Conservation (phyloP, 192 early-diverging fungal species). For the Entomortierella chlamydospora region DNA sequence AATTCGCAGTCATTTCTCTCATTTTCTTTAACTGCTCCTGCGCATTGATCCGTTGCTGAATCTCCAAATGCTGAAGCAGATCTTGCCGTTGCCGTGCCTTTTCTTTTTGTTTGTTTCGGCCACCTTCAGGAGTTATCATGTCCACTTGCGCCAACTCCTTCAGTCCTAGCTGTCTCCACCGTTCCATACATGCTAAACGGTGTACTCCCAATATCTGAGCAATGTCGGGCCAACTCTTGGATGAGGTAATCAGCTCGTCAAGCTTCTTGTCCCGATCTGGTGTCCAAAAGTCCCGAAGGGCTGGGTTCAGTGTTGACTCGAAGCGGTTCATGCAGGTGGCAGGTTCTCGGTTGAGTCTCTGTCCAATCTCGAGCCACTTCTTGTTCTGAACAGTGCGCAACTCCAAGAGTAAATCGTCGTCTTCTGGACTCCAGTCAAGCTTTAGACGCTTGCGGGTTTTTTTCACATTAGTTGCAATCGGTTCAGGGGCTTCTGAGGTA, state of each 20-base stretch:
- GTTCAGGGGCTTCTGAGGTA: background rate
- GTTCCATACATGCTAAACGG: conserved; percentile 37
- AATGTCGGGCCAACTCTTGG: conserved; percentile 31
- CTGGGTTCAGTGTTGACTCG: conserved; percentile 29
- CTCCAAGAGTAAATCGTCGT: conserved; percentile 13
- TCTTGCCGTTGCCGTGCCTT: background rate
- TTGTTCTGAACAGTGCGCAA: conserved; percentile 20
- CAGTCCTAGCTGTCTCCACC: conserved; percentile 17
- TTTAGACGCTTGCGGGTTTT: conserved; percentile 9
- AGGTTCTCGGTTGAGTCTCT: conserved; percentile 17
- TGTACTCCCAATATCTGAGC: conserved; percentile 18
- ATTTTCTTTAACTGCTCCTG: conserved; percentile 9
- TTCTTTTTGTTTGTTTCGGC: background rate
- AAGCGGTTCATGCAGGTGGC: conserved; percentile 40
- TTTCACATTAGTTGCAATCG: background rate
- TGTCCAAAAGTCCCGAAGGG: conserved; percentile 26
- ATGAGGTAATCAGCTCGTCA: conserved; percentile 2
- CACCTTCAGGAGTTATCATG: background rate
- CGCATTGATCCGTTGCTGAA: background rate
- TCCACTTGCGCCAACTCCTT: background rate
- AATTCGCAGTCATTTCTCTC: background rate
- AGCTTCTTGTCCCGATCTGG: conserved; percentile 10
- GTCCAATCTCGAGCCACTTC: conserved; percentile 40
- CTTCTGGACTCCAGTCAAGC: conserved; percentile 23
- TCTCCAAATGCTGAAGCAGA: background rate